Evolutionary conservation across 192 early-diverging fungal genomes (phyloP), one percentile per base, ranked within the genome.

Genomic region (Coemansia sp.): DNA sequence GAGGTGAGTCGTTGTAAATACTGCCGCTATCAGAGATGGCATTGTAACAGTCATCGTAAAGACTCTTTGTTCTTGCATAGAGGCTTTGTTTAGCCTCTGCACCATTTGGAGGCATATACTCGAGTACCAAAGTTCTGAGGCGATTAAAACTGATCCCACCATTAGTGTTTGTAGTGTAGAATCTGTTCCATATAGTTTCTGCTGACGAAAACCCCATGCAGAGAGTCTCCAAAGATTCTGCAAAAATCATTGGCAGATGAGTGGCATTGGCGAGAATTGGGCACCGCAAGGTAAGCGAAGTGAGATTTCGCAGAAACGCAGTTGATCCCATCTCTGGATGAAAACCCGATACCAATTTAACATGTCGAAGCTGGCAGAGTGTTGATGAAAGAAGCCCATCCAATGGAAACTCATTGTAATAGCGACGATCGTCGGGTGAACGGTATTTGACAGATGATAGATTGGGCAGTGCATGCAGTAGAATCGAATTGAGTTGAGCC

Each of bases 191-290:
- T 12, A 78, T 67, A 1, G 75, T 57, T 14, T 65, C 57, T 0
- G 75, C 62, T 6, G 75, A 71, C 0, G 75, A 67, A 49, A 78
- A 78, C 1, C 75, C 65, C 4, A 78, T 62, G 23, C 57, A 62
- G 21, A 78, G 38, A 22, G 24, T 34, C 26, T 60, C 66, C 12
- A 78, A 62, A 22, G 75, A 62, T 32, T 78, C 69, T 12, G 75
- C 60, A 58, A 71, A 78, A 21, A 78, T 47, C 9, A 56, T 54
- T 4, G 75, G 75, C 57, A 78, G 26, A 61, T 71, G 61, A 5
- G 65, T 56, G 0, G 69, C 61, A 7, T 57, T 62, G 1, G 49
- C 12, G 18, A 62, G 55, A 18, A 78, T 60, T 7, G 75, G 75
- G 16, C 75, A 62, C 7, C 56, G 30, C 53, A 78, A 49, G 12